Conservation (phyloP, 345 rosid species). For the Salix brachista region DNA sequence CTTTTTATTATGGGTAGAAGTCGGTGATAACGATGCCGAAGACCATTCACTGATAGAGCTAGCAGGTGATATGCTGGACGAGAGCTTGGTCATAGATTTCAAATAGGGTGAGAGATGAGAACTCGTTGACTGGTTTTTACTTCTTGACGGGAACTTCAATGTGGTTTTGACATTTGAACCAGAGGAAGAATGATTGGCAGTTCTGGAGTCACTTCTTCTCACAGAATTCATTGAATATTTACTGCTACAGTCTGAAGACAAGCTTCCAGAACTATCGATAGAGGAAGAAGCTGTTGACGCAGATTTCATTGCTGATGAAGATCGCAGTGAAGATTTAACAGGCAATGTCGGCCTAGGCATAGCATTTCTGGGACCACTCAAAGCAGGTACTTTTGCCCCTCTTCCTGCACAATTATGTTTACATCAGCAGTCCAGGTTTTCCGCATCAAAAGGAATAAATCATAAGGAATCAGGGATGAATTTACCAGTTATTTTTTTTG, state of each 20-base stretch:
- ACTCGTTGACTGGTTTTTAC: conserved; percentile 32
- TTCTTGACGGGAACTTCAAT: conserved; percentile 33
- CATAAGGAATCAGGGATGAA: neutral
- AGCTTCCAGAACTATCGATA: conserved; percentile 57
- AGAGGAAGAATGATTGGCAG: conserved; percentile 29
- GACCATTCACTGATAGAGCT: conserved; percentile 86
- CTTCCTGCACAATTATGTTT: conserved; percentile 42
- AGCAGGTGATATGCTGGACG: conserved; percentile 53
- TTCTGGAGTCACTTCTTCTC: conserved; percentile 33
- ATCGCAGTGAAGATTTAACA: conserved; percentile 37
- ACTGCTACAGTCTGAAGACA: conserved; percentile 40
- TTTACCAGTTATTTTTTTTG: conserved; percentile 4
- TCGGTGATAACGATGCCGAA: conserved; percentile 48
- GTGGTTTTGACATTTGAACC: conserved; percentile 24
- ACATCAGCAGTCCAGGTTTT: neutral
- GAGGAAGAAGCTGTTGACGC: conserved; percentile 63
- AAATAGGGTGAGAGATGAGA: conserved; percentile 38
- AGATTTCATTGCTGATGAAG: conserved; percentile 44
- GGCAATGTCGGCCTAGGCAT: conserved; percentile 44
- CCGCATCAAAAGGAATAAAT: neutral
- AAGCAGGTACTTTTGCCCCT: conserved; percentile 37
- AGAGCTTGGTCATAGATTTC: conserved; percentile 41
- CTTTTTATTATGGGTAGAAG: conserved; percentile 49
- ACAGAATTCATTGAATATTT: conserved; percentile 35
- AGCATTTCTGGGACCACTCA: conserved; percentile 31